These are phyloP conservation scores for Phaseolus lunatus DNA, from an alignment of 306 rosid genomes.

Conservation along the genomic window DNA sequence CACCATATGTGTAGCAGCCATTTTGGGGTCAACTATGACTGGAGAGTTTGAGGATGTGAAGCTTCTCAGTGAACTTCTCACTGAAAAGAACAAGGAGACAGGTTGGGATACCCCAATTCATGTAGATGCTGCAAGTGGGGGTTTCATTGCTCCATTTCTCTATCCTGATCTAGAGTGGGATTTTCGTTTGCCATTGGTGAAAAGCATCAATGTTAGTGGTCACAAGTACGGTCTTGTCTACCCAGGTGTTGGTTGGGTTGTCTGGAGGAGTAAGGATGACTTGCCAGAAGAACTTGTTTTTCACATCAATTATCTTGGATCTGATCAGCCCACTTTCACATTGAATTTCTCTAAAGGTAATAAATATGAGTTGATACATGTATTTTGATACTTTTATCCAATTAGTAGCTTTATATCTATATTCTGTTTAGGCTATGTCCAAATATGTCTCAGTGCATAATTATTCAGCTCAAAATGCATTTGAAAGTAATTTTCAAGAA, in stretches of 20 bases:
- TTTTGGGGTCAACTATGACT: constrained; percentile 81
- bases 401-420: background rate
- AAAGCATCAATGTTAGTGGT: constrained; percentile 89
- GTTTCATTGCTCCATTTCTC: constrained; percentile 84
- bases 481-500: background rate
- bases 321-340: constrained; percentile 95
- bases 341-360: constrained; percentile 92
- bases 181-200: constrained; percentile 79
- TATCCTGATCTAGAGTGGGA: constrained; percentile 84
- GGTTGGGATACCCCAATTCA: constrained; percentile 83
- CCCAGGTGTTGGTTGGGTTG: constrained; percentile 94
- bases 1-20: constrained; percentile 95
- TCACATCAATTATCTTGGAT: constrained; percentile 91
- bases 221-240: constrained; percentile 95
- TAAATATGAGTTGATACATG: background rate
- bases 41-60: constrained; percentile 97
- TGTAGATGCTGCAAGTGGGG: constrained; percentile 92
- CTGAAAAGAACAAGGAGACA: constrained; percentile 70
- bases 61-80: constrained; percentile 72
- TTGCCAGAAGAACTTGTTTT: constrained; percentile 89
- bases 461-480: background rate
- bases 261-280: constrained; percentile 82
- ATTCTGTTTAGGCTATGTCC: background rate
- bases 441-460: background rate
- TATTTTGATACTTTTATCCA: background rate